phyloP scores from a whole-genome alignment of 148 eudicot genomes.

The Spergularia bocconei region DNA sequence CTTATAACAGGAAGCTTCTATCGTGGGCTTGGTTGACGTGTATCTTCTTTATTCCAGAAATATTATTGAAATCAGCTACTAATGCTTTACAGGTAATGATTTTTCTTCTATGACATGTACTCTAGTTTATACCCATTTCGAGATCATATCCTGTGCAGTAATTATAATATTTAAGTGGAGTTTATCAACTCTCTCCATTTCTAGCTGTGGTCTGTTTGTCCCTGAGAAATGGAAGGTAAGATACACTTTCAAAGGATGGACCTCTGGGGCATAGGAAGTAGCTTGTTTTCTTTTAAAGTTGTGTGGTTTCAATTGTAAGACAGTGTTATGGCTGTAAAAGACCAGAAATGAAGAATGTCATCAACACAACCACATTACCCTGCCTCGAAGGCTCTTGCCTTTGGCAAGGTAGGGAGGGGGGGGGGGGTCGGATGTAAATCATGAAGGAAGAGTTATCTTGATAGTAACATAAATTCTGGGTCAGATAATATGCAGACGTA shows the following conservation, averaged over 20 bases:
- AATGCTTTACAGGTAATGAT: conserved; percentile 55
- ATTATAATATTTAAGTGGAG: neutral
- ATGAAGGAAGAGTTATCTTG: neutral
- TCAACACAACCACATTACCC: no score
- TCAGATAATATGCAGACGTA: neutral
- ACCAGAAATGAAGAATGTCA: no score
- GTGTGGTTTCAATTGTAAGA: neutral
- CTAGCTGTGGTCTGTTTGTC: neutral
- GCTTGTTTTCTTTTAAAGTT: neutral
- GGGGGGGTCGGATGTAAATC: neutral
- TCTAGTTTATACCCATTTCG: neutral
- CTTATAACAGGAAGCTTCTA: conserved; percentile 82
- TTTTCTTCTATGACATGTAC: neutral
- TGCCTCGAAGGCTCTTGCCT: no score
- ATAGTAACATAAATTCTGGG: neutral
- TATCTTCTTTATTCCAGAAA: conserved; percentile 82
- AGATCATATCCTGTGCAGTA: neutral
- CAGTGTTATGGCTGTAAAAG: neutral
- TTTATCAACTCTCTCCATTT: neutral
- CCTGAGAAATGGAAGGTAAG: neutral
- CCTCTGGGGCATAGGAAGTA: neutral
- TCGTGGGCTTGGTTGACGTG: conserved; percentile 99
- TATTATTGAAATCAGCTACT: conserved; percentile 73
- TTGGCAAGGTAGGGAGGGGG: no score
- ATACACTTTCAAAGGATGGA: neutral